Base-by-base conservation (phyloP, 192 early-diverging fungal species). In the Umbelopsis vinacea region DNA sequence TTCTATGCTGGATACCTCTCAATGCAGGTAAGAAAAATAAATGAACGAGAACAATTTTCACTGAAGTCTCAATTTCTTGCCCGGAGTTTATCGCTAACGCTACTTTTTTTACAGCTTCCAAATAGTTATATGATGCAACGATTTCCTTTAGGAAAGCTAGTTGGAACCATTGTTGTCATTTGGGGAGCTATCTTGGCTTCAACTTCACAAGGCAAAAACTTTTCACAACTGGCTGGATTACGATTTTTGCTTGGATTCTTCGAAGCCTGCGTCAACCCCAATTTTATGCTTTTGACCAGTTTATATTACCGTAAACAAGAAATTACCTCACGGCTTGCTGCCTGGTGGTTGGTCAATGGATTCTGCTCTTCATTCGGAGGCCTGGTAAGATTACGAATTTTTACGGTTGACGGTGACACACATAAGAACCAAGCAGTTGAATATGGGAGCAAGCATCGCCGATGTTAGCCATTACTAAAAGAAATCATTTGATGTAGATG, bases 61-160 rank as follows among this genome's bases (percentile, higher is more conserved):
- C 3, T 1, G 29, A 3, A 29, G 29, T 29, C 29, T 2, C 1
- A 29, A 29, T 29, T 29, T 3, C 29, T 29, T 29, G 29, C 29
- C 29, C 1, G 10, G 12, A 35, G 12, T 3, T 0, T 37, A 26
- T 63, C 29, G 23, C 15, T 60, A 19, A 63, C 33, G 15, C 1
- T 35, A 9, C 4, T 57, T 7, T 14, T 66, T 26, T 19, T 26
- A 10, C 15, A 78, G 57, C 15, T 71, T 14, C 69, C 72, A 22
- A 78, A 78, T 46, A 74, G 67, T 54, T 66, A 47, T 26, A 48
- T 78, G 23, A 67, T 78, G 46, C 76, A 78, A 47, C 68, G 68
- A 11, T 0, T 78, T 2, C 55, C 60, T 0, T 53, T 71, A 33
- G 63, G 54, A 8, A 70, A 66, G 22, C 70, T 74, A 19, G 29